Evolutionary conservation across 257 asterid genomes (phyloP).

Genomic region (Agastache rugosa): DNA sequence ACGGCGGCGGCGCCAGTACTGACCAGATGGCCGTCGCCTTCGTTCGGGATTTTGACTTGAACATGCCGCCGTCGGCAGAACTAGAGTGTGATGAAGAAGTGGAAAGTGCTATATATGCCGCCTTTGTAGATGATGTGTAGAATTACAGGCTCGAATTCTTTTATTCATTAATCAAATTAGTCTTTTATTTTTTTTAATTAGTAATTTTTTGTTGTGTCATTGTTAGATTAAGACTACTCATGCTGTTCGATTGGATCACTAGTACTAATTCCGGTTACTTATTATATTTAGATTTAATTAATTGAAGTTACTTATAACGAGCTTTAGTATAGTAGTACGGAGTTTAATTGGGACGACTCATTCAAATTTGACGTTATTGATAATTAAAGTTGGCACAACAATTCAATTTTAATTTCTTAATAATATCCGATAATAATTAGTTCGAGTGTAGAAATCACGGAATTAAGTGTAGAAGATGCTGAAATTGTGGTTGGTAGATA

Average conservation of each 20-base stretch:
- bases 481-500: conserved; percentile 26
- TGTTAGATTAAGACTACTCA: too few relatives aligned
- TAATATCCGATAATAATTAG: too few relatives aligned
- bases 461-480: conserved; percentile 28
- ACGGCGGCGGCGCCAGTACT: conserved; percentile 47
- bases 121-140: conserved; percentile 36
- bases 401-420: not conserved
- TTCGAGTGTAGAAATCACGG: not conserved
- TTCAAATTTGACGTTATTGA: not conserved
- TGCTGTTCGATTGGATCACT: not conserved
- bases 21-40: not conserved
- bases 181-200: not conserved
- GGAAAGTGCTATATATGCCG: conserved; percentile 64
- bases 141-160: conserved; percentile 20
- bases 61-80: conserved; percentile 58
- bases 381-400: not conserved
- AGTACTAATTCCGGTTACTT: too few relatives aligned
- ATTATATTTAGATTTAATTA: too few relatives aligned
- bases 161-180: conserved; percentile 33
- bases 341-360: not conserved
- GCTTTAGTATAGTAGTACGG: too few relatives aligned
- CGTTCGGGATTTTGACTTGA: conserved; percentile 52
- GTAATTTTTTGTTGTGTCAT: not conserved
- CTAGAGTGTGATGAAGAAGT: conserved; percentile 57
- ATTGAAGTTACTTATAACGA: too few relatives aligned